Base-by-base conservation (phyloP, 306 rosid genomes). In the Arachis stenosperma region DNA sequence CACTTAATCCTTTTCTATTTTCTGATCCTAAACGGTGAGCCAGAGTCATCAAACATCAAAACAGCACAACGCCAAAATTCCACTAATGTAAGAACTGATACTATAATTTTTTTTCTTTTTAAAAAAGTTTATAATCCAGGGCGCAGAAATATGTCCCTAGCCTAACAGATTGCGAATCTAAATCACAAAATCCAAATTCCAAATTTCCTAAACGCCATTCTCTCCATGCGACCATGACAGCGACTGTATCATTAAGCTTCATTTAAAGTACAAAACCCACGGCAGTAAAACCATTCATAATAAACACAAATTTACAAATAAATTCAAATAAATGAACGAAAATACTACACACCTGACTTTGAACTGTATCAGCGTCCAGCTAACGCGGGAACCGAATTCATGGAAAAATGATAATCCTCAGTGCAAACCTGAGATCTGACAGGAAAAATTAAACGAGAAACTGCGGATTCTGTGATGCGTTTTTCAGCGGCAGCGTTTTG, bases 71-170 rank as follows among this genome's bases (percentile, higher is more conserved):
- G 30, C 30, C 7, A 37, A 56, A 63, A 13, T 5, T 14, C 47
- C 6, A 37, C 54, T 59, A 13, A 39, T 8, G 39, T 3, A n/a
- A 6, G 48, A 65, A 43, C 65, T 1, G 1, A 22, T 22, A 22
- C 27, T 22, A 22, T 22, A 22, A 22, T 22, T 22, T 22, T 22
- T 22, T 22, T 22, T 22, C 27, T 22, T 22, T 22, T 22, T 22
- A 22, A n/a, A 52, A 53, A 22, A 1, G 13, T 61, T 13, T 15
- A 77, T 71, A 73, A 71, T 78, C 82, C 67, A 78, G 61, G 53
- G 61, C n/a, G 42, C n/a, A 66, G 65, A 61, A 69, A n/a, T 4
- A 6, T 29, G 8, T 63, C 11, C 58, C 47, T 17, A 53, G 33
- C 54, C 8, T 46, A 48, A 6, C 6, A 40, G 30, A 29, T 17